Base-by-base conservation (phyloP, 2,329 filamentous ascomycete genomes). In the Exserohilum rostratum region DNA sequence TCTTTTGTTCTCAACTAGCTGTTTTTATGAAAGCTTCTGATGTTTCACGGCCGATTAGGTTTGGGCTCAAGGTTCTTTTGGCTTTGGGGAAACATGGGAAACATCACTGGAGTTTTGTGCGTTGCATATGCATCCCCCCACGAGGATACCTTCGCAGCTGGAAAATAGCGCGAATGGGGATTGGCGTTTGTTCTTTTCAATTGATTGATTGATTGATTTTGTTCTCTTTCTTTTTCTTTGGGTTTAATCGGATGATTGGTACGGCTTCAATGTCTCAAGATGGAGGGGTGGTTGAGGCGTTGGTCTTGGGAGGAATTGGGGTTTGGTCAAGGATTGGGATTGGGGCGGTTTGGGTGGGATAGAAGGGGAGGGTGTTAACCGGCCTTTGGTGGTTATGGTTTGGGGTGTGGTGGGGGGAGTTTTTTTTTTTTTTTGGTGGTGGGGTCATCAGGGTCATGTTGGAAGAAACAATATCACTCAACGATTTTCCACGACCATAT, bases 131-230 rank as follows among this genome's bases (percentile, higher is more conserved):
- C 65, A 67, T 65, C 55, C 53, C 65, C 64, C 60, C 46, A 45
- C 45, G 57, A 61, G 64, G 64, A 68, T 68, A 68, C 65, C 65
- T 66, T 68, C 65, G 65, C 62, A 55, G 65, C 65, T 61, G 60
- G 53, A 59, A 61, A 48, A 57, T 44, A 58, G 64, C 65, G 65
- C 65, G 65, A 68, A 67, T 60, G 65, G 65, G 65, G 64, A 65
- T 55, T 59, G 65, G 65, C 62, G 65, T 68, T 61, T 58, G 54
- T 61, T 40, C 1, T 50, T n/a, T 20, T 50, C 12, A 31, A 20
- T 33, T 18, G 5, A 5, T 46, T 20, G 17, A n/a, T n/a, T n/a
- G n/a, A n/a, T n/a, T n/a, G n/a, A n/a, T 15, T 18, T 46, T 46
- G 13, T 44, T 29, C 27, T 20, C 29, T 44, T 44, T n/a, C 17